Evolutionary conservation across 371 early-diverging fungal species (phyloP).

Genomic region (Mortierella sp.): DNA sequence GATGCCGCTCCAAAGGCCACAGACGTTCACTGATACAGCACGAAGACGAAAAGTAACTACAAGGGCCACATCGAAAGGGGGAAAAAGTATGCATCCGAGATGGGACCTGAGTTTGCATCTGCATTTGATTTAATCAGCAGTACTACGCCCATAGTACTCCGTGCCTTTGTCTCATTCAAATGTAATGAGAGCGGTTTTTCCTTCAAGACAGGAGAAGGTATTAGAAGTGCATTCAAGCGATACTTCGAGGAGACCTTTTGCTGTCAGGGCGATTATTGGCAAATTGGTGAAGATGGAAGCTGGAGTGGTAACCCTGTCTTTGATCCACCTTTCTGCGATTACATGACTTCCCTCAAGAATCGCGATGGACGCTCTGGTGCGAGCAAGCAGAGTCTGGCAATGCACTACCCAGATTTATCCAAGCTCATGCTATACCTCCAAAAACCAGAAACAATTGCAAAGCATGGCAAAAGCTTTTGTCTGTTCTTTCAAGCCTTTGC

Average conservation of each 20-base stretch:
- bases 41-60: slow-evolving; percentile 12
- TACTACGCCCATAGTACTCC: slow-evolving; percentile 3
- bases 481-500: slow-evolving; percentile 19
- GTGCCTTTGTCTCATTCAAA: slow-evolving; percentile 11
- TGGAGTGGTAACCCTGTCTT: slow-evolving; percentile 16
- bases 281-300: neutral
- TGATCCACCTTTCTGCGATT: neutral
- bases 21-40: neutral
- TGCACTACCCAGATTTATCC: neutral
- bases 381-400: slow-evolving; percentile 15
- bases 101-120: neutral
- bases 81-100: neutral
- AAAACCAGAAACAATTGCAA: neutral
- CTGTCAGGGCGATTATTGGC: slow-evolving; percentile 9
- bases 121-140: neutral
- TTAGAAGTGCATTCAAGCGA: slow-evolving; percentile 16
- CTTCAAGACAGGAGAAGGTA: slow-evolving; percentile 15
- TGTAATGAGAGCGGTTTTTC: neutral
- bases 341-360: slow-evolving; percentile 7
- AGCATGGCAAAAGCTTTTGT: slow-evolving; percentile 3
- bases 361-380: slow-evolving; percentile 4
- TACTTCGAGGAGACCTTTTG: slow-evolving; percentile 10
- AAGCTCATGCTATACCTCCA: slow-evolving; percentile 9
- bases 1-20: neutral
- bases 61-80: slow-evolving; percentile 6